Evolutionary conservation across 1,284 basidiomycete species (phyloP), one percentile per base, ranked within the genome.

Genomic region (Hemileia vastatrix): DNA sequence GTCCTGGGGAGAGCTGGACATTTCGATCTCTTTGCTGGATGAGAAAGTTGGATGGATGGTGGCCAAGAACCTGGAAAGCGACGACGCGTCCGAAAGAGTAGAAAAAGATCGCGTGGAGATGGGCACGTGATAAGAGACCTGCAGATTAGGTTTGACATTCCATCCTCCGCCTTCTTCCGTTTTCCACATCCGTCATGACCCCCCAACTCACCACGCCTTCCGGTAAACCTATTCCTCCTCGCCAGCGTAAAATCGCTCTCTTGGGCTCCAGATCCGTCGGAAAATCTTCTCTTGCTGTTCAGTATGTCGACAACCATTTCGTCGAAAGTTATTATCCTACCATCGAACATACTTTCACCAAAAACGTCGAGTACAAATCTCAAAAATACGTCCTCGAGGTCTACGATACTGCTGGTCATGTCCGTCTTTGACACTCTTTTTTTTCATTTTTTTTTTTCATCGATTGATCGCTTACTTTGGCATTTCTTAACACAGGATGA

Each of bases 331-430:
- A 61, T 45, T 61, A 61, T 45, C 59, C 59, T 19, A 96, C 93
- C 65, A 96, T 96, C 76, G 93, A 96, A 77, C 84, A 82, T 70
- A 90, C 87, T 49, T 89, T 89, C 76, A 82, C 84, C 67, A 96
- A 95, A 81, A 83, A 81, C 52, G 83, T 97, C 77, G 83, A 82
- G 68, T 84, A 87, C 80, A 87, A 88, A 65, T 90, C 90, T 59
- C 80, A 83, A 49, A 86, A 92, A 68, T 97, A 90, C 74, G 84
- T 90, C 68, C 91, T 90, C 79, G 92, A 97, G 79, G 96, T 99
- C 79, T 90, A 98, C 74, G 95, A 99, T 78, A 96, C 93, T 65
- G 95, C 95, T 60, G 95, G 95, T 53, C 92, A 80, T 71, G 79
- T 80, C 40, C 3, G 8, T 43, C 55, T 24, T 49, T 13, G 13